Base-by-base conservation (phyloP, 2,329 filamentous ascomycete species). In the Trichoderma sp. region DNA sequence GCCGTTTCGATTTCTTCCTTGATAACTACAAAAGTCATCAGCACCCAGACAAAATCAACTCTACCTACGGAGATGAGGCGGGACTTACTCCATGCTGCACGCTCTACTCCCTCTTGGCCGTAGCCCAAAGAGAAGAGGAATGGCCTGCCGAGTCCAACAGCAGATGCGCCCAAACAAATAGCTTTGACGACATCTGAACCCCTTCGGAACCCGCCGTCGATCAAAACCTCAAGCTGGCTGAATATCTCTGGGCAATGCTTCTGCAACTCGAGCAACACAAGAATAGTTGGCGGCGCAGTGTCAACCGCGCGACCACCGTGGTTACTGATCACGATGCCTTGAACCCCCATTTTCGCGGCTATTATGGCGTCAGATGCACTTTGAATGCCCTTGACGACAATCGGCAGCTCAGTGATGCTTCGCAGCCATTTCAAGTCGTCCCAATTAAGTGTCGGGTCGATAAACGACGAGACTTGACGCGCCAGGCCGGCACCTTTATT, bases 131-230 rank as follows among this genome's bases (percentile, higher is more conserved):
- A 65, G n/a, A 57, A 65, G 52, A 65, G 63, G 3, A 65, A 65
- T 4, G 63, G 63, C 9, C 63, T 56, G n/a, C 63, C 63, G 3
- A 65, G 37, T 10, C 63, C 63, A 35, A 65, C 63, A 6, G 63
- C 52, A 57, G 63, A 65, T 48, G 63, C 63, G 5, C 63, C 63
- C 4, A 65, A 17, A 2, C 63, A 65, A 48, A 65, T 45, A 5
- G 63, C 63, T n/a, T 65, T 65, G 35, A 65, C 63, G 10, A 65
- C 57, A 12, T 65, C 63, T 5, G 63, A 65, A 7, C 63, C 63
- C 48, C 63, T 37, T 56, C 63, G 50, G 10, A 57, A 65, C 3
- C 63, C 63, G n/a, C 63, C 63, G 12, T 65, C 63, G 15, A 65
- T 65, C 13, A 65, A 2, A 6, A 65, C 63, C 9, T 65, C 63